phyloP scores from a whole-genome alignment of 2,329 filamentous ascomycete genomes.

The Alternaria sp. region DNA sequence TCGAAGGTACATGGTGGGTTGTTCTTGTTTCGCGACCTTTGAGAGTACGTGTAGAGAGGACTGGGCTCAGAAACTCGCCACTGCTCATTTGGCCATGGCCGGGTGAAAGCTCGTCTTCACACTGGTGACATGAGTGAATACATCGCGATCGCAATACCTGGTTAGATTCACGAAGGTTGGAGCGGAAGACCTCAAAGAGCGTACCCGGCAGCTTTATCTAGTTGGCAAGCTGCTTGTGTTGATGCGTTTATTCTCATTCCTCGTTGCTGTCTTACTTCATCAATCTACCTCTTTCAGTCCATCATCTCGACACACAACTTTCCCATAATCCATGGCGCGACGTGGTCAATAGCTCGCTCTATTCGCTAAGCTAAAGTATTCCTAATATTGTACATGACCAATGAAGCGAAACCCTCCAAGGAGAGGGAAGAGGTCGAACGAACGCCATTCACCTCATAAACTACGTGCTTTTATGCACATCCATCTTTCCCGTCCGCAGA shows the following conservation, averaged over 20 bases:
- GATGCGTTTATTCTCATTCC: not conserved
- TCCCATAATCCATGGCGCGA: not conserved
- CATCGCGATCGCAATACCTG: not conserved
- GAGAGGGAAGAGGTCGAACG: not conserved
- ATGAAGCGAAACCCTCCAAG: not conserved
- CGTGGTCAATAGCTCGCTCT: not conserved
- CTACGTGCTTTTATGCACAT: not conserved
- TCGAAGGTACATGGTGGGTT: not conserved
- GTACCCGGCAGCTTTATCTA: not conserved
- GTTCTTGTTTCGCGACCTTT: not conserved
- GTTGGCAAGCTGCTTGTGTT: not conserved
- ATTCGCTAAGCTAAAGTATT: not conserved
- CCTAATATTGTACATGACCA: not conserved
- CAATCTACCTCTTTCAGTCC: not conserved
- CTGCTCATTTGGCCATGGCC: not conserved
- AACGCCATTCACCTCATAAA: not conserved
- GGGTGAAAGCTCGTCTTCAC: not conserved
- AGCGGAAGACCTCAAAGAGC: not conserved
- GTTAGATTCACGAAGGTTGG: not conserved
- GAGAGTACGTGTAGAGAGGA: not conserved
- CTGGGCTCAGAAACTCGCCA: not conserved
- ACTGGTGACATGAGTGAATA: not conserved
- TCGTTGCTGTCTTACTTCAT: fast-evolving
- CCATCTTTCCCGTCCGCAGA: not conserved
- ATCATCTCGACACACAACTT: not conserved